phyloP scores from a whole-genome alignment of 1,284 basidiomycete species.

The Irpex sp. region DNA sequence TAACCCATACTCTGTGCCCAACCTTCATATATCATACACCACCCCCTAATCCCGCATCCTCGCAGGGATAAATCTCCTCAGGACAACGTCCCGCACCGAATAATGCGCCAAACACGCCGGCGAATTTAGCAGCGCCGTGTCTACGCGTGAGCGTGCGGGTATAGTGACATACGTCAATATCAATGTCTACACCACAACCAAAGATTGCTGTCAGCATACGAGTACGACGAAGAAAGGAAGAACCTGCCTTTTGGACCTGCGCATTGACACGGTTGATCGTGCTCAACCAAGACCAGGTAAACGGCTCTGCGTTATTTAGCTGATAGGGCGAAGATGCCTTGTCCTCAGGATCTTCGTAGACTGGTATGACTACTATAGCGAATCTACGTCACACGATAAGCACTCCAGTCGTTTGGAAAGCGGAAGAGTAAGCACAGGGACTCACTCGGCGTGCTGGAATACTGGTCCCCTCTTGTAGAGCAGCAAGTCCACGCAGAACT shows the following conservation, averaged over 20 bases:
- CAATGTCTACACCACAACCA: constrained; percentile 59
- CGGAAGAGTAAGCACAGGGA: not conserved
- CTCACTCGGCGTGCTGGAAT: constrained; percentile 93
- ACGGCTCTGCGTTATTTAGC: constrained; percentile 65
- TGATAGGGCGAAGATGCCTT: constrained; percentile 56
- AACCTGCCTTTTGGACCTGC: constrained; percentile 88
- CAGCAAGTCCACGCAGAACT: constrained; percentile 96
- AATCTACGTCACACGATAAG: constrained; percentile 52
- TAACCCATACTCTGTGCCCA: too few species aligned
- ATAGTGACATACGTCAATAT: constrained; percentile 91
- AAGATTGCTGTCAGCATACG: not conserved
- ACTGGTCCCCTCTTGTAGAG: constrained; percentile 95
- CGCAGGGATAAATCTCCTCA: constrained; percentile 87
- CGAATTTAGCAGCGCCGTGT: constrained; percentile 50
- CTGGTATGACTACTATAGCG: constrained; percentile 84
- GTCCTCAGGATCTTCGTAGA: constrained; percentile 83
- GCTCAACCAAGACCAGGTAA: constrained; percentile 94
- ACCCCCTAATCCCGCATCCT: constrained; percentile 80
- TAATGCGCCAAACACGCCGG: constrained; percentile 74
- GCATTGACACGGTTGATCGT: constrained; percentile 97
- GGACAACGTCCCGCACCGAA: constrained; percentile 80
- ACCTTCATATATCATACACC: not conserved
- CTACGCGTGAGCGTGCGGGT: constrained; percentile 61
- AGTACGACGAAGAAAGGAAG: not conserved
- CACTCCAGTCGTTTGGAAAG: not conserved